phyloP scores from a whole-genome alignment of 176 grass and related monocot genomes.

The sorghum (Sorghum bicolor) region Sorghum_bicolor_NCBIv3 NC_012872.2:54928001-54928500 shows the following conservation, averaged over 20 bases:
- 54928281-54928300: slow-evolving; percentile 25
- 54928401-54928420: slow-evolving; percentile 39
- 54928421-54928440: neutral
- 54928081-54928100: neutral
- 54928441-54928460: neutral
- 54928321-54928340: neutral
- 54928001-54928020: slow-evolving; percentile 1
- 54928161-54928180: neutral
- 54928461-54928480: slow-evolving; percentile 51
- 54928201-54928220: neutral
- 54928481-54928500: slow-evolving; percentile 62
- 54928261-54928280: neutral
- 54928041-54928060: neutral
- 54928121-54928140: neutral
- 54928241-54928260: slow-evolving; percentile 66
- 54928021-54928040: slow-evolving; percentile 14
- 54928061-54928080: slow-evolving; percentile 6
- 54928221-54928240: slow-evolving; percentile 37
- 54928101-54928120: neutral
- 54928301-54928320: slow-evolving; percentile 42
- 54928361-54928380: slow-evolving; percentile 19
- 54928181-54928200: neutral
- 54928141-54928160: slow-evolving; percentile 6
- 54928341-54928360: neutral
- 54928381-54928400: slow-evolving; percentile 9